phyloP scores from a whole-genome alignment of 345 rosid genomes.

The Litchi chinensis region DNA sequence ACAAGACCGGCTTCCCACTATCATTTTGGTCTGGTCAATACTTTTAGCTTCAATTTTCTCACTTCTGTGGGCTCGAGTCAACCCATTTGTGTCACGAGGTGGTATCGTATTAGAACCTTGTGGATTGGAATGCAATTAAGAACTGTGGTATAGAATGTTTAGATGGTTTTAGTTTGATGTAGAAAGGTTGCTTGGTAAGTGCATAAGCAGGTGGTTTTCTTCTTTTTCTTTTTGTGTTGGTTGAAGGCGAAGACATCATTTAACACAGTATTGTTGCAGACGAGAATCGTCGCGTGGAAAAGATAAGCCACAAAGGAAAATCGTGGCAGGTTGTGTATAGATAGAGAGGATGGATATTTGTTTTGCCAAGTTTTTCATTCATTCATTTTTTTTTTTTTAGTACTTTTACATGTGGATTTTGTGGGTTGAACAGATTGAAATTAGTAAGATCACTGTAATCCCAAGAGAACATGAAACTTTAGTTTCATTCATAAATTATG shows the following conservation, averaged over 20 bases:
- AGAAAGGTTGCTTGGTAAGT: slow-evolving; percentile 9
- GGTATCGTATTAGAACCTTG: slow-evolving; percentile 56
- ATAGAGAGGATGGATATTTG: slow-evolving; percentile 22
- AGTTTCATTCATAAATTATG: slow-evolving; percentile 3
- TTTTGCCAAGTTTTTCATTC: slow-evolving; percentile 16
- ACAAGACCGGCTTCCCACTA: slow-evolving; percentile 63
- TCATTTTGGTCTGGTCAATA: slow-evolving; percentile 64
- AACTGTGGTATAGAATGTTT: background rate
- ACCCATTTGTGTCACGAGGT: slow-evolving; percentile 51
- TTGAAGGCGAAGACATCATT: slow-evolving; percentile 6
- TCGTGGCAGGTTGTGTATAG: slow-evolving; percentile 27
- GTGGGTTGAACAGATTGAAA: slow-evolving; percentile 29
- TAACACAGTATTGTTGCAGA: slow-evolving; percentile 4
- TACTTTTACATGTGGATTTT: slow-evolving; percentile 24
- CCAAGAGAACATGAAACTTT: background rate
- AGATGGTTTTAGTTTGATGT: slow-evolving; percentile 8
- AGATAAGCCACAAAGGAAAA: slow-evolving; percentile 16
- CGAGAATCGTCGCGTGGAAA: background rate
- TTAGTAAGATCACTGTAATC: slow-evolving; percentile 18
- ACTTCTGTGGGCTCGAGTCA: slow-evolving; percentile 66
- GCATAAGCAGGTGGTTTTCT: slow-evolving; percentile 10
- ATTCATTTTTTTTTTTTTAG: slow-evolving; percentile 31
- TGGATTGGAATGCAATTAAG: slow-evolving; percentile 50
- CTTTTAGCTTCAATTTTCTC: slow-evolving; percentile 63
- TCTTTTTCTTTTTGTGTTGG: background rate